Conservation (phyloP, 2,329 filamentous ascomycete genomes). For the Colletotrichum sp. region DNA sequence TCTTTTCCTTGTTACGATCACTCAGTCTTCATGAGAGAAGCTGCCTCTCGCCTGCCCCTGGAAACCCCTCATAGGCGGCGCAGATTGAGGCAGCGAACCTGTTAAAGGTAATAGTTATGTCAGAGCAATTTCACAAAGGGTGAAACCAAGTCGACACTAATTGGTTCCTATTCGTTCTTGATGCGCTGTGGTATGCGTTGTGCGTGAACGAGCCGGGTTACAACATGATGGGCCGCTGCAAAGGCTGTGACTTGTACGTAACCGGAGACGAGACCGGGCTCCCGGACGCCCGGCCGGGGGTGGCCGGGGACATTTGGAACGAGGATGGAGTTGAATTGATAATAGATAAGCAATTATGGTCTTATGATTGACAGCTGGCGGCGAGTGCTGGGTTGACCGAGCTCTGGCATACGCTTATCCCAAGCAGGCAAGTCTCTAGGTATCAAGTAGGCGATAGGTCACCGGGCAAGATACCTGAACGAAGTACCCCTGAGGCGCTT, state of each 20-base stretch:
- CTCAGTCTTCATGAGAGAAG: background rate
- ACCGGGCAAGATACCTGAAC: background rate
- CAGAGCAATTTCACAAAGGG: background rate
- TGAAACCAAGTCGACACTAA: background rate
- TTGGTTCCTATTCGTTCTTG: background rate
- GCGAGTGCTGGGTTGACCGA: background rate
- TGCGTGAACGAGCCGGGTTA: background rate
- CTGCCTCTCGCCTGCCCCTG: background rate
- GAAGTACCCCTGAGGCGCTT: background rate
- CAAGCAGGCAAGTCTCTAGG: background rate
- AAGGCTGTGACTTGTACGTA: background rate
- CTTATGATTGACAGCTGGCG: background rate
- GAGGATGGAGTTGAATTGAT: background rate
- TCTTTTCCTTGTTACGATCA: background rate
- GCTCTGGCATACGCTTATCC: background rate
- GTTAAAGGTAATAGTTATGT: slow-evolving; percentile 14
- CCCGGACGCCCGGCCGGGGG: background rate
- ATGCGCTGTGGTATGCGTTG: background rate
- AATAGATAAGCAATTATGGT: background rate
- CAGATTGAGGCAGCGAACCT: background rate
- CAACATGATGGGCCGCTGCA: background rate
- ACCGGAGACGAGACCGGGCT: background rate
- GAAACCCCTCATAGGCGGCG: background rate
- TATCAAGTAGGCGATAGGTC: background rate
- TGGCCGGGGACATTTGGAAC: background rate